Evolutionary conservation across 192 early-diverging fungal species (phyloP).

Genomic region (Spizellomyces punctatus): DNA sequence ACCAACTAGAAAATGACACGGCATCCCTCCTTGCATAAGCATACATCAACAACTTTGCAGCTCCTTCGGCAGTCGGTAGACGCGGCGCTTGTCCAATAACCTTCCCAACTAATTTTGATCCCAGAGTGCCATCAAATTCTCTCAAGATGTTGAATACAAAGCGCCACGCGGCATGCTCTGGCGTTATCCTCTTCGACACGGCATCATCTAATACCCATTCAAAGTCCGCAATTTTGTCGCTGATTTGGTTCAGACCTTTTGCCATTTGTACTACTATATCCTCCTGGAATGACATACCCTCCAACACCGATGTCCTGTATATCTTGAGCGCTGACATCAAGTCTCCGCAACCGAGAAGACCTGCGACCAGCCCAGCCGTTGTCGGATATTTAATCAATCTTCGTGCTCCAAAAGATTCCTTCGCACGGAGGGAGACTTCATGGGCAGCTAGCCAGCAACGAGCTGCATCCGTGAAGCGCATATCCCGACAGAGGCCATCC

Average conservation of each 20-base stretch:
- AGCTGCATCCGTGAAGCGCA: neutral
- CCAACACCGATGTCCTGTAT: neutral
- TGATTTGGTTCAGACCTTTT: too few species aligned
- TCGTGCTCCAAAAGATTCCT: neutral
- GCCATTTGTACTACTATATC: too few species aligned
- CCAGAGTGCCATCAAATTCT: neutral
- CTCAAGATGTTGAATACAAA: constrained; percentile 7
- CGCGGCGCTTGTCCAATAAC: neutral
- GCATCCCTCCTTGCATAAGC: neutral
- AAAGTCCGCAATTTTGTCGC: too few species aligned
- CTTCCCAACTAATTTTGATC: neutral
- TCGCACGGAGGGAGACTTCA: neutral
- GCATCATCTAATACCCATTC: too few species aligned
- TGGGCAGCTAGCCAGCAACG: constrained; percentile 20
- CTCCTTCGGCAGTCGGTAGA: neutral
- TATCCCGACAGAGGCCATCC: neutral
- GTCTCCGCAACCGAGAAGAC: neutral
- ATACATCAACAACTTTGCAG: neutral
- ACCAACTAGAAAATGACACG: neutral
- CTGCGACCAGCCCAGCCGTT: neutral
- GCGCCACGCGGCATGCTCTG: neutral
- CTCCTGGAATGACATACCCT: too few species aligned
- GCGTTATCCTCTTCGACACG: too few species aligned
- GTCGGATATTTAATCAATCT: constrained; percentile 5
- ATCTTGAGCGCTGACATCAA: neutral